Evolutionary conservation across 106 monocot species (phyloP), one percentile per base, ranked within the genome.

Genomic region (Iris macrosiphon): DNA sequence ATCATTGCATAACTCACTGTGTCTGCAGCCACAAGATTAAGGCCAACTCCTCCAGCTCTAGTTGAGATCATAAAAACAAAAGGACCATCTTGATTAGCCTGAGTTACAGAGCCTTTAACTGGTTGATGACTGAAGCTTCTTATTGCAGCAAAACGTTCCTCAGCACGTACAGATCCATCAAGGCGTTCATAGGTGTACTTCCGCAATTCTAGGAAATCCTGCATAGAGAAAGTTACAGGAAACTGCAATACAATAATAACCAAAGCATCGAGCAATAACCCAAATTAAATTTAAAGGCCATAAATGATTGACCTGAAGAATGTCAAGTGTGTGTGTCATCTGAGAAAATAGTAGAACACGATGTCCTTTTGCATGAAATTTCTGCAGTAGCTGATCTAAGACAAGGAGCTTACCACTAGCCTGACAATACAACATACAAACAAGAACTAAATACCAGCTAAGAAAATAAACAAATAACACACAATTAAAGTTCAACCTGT

Each of bases 131-230:
- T 81, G 63, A 98, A 98, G 26, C 66, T 91, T 71, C 80, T 83
- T 48, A 98, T 98, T 60, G 98, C 98, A 70, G 91, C 77, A 98
- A 98, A 98, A 38, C 91, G 87, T 51, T 98, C 98, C 66, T 98
- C 98, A 41, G 98, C 90, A 72, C 98, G 82, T 37, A 98, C 83
- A 56, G 98, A 98, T 55, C 91, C 98, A 81, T 98, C 98, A 72
- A 98, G 83, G 14, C 91, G 73, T 57, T 98, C 87, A 73, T 98
- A 98, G 31, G 83, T 77, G 70, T 87, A 98, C 19, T 76, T 83
- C 0, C 98, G 79, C 38, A 98, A 69, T 75, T 91, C 98, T 34
- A 98, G 72, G 55, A 78, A 98, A 61, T 98, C 98, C 98, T 98
- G 44, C 9, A 50, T 21, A 47, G 44, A 20, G 42, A 2, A 35